Base-by-base conservation (phyloP, 768 basidiomycete genomes). In the Boletus bicolor region DNA sequence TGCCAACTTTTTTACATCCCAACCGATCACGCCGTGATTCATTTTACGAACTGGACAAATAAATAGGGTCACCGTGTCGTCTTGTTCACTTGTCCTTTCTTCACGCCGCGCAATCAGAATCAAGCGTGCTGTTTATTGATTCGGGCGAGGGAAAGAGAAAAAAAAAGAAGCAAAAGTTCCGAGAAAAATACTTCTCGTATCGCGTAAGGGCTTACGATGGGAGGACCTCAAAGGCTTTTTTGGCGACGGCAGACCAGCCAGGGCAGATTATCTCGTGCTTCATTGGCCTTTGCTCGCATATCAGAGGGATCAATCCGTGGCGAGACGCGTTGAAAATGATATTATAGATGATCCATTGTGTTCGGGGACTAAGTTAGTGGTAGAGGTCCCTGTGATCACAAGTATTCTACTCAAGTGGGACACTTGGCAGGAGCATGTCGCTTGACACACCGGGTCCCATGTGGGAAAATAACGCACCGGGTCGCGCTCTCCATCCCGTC, bases 141-240 rank as follows among this genome's bases (percentile, higher is more conserved):
- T 9, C 12, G 17, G 15, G 24, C 54, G 53, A 59, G 53, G 60
- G 56, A 51, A 55, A 55, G 21, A 24, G 21, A 24, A 24, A 24
- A 24, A 24, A 24, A 24, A 24, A 24, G 61, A 56, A 41, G 15
- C 17, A 49, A 49, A 39, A 11, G 51, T 56, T 46, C 39, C 39
- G 41, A 28, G 39, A 19, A 38, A 43, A 54, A 62, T 8, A 30
- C 49, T 52, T 46, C 35, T 38, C 24, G 37, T 34, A 28, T 66
- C 19, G 43, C 63, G 64, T 56, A 65, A 61, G n/a, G 6, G 7
- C 19, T 60, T 47, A 64, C 53, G 61, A 49, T 1, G 26, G n/a
- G 6, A 19, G 53, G 56, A 24, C 63, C 63, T 64, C 53, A 28
- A 43, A 36, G 26, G 38, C 46, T 39, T 39, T 37, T 53, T 60